Evolutionary conservation across 805 yeast species (phyloP).

Genomic region (Ogataea pini): DNA sequence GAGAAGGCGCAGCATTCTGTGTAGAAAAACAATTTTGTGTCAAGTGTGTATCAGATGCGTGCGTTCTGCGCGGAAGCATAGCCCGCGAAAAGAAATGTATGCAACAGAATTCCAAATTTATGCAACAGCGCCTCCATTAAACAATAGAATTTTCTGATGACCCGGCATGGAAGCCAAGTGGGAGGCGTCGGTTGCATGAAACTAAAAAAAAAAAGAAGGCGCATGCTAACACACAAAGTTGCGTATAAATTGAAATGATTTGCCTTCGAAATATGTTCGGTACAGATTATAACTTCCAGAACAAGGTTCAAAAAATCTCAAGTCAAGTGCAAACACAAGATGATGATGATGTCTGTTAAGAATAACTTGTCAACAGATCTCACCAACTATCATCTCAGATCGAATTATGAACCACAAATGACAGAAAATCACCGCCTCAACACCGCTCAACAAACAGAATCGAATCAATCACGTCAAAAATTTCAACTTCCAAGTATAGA

Average conservation of each 20-base stretch:
- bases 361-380: slow-evolving; percentile 14
- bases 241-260: slow-evolving; percentile 7
- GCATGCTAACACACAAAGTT: slow-evolving; percentile 7
- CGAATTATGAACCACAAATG: slow-evolving; percentile 6
- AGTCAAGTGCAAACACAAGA: not conserved
- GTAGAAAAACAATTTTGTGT: not conserved
- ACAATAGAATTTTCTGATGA: not conserved
- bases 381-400: slow-evolving; percentile 12
- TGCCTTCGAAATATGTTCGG: slow-evolving; percentile 3
- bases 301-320: not conserved
- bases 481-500: slow-evolving; percentile 27
- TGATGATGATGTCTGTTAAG: slow-evolving; percentile 18
- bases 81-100: not conserved
- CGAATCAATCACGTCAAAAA: slow-evolving; percentile 9
- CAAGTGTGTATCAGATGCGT: not conserved
- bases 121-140: not conserved
- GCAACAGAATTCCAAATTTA: slow-evolving; percentile 6
- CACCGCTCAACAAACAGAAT: not conserved
- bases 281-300: not conserved
- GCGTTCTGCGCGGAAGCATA: not conserved
- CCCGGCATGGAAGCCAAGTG: slow-evolving; percentile 6
- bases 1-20: slow-evolving; percentile 8
- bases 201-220: slow-evolving; percentile 15
- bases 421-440: not conserved
- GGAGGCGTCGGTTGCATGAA: slow-evolving; percentile 7